Base-by-base conservation (phyloP, 352 stramenopile genomes). In the Stramenopiles sp. region DNA sequence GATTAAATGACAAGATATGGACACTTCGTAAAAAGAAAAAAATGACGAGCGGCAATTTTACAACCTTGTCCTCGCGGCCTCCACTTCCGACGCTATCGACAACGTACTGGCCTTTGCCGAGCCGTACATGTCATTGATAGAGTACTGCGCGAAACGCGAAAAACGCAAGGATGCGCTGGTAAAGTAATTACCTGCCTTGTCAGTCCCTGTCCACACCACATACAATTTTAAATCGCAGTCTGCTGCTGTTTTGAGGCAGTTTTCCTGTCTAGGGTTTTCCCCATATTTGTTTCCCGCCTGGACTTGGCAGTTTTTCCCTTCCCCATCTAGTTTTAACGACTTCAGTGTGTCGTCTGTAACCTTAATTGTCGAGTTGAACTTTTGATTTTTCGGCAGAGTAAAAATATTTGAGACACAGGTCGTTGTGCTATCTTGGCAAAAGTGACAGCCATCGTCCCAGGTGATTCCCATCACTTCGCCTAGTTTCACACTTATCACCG, bases 391-490 rank as follows among this genome's bases (percentile, higher is more conserved):
- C 69, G 4, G 49, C 12, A 1, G 32, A 43, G 34, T 77, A 78
- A 18, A 53, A 48, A 63, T 80, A 76, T 12, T 37, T 2, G 34
- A 80, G 68, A 32, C 74, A 80, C 37, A 63, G 37, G 30, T 77
- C 32, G 30, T 1, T 3, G 34, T 49, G 76, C 32, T 2, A 12
- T 53, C 71, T 73, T 78, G 68, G 32, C 77, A 82, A 36, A 80
- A 80, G 68, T 80, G 68, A 73, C 79, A 82, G 31, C 76, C 78
- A 73, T 82, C 78, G 63, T 82, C 79, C 77, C 77, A 82, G 0
- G 76, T 43, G 18, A 82, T 77, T 49, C n/a, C 53, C 33, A 75
- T 31, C 0, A 80, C 73, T 18, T 71, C 48, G 4, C 79, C 79
- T 1, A 79, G 68, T 1, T 81, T 74, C 1, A 82, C 49, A 35